A percentile compares a stretch with the other conserved stretches of the same genome.
Conservation (phyloP, 1,139 yeast species). For the Pichia cactophila region DNA sequence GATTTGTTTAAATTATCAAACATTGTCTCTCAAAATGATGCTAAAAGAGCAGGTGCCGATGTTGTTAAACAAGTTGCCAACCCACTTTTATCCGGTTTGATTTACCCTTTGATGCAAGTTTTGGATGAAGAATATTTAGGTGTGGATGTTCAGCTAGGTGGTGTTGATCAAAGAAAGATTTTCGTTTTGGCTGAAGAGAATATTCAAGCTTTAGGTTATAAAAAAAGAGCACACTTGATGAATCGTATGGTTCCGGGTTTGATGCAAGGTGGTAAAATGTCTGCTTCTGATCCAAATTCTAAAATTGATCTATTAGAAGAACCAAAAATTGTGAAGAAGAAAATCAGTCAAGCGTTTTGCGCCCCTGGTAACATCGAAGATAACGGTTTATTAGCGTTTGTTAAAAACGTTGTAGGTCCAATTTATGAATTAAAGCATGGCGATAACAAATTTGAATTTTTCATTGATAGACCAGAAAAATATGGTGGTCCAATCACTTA, state of each 20-base stretch:
- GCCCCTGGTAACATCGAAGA: constrained; percentile 91
- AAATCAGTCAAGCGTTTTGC: constrained; percentile 87
- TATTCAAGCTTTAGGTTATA: constrained; percentile 79
- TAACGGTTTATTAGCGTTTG: constrained; percentile 82
- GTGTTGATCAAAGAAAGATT: constrained; percentile 97
- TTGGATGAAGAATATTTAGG: constrained; percentile 87
- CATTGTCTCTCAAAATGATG: constrained; percentile 84
- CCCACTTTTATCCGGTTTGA: constrained; percentile 87
- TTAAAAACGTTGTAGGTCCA: constrained; percentile 80
- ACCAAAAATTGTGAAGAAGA: constrained; percentile 81
- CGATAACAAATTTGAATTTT: constrained; percentile 51
- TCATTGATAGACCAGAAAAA: constrained; percentile 87
- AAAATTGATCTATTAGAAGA: constrained; percentile 90
- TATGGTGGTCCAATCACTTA: constrained; percentile 89
- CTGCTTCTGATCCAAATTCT: constrained; percentile 97
- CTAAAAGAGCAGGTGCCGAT: constrained; percentile 99
- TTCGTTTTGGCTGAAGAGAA: constrained; percentile 96
- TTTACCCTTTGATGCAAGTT: constrained; percentile 98
- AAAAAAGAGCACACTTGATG: constrained; percentile 97
- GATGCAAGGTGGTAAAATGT: constrained; percentile 96
- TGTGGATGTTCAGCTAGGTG: constrained; percentile 95
- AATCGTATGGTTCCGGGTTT: constrained; percentile 98
- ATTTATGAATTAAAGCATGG: constrained; percentile 66
- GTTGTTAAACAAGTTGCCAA: constrained; percentile 96
- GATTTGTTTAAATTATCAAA: constrained; percentile 83